phyloP scores from a whole-genome alignment of 371 early-diverging fungal genomes.

The Lichtheimia ornata region DNA sequence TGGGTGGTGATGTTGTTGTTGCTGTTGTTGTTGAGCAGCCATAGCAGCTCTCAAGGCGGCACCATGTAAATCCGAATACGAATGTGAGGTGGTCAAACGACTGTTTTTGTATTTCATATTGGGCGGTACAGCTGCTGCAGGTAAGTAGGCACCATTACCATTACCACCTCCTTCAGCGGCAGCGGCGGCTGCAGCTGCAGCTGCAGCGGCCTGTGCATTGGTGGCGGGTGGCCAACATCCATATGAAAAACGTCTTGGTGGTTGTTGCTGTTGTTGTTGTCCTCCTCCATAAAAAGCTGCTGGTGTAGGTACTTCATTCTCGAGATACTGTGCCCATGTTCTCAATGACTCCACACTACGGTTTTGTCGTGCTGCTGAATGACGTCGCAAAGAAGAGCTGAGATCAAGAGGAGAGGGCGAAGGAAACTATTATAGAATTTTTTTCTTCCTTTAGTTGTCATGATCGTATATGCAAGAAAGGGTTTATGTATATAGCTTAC shows the following conservation, averaged over 20 bases:
- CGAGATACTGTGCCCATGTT: slow-evolving; percentile 51
- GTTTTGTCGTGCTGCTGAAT: slow-evolving; percentile 24
- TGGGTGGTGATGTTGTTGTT: neutral
- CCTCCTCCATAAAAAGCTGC: slow-evolving; percentile 24
- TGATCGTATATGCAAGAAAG: neutral
- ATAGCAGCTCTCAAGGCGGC: slow-evolving; percentile 6
- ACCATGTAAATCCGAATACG: slow-evolving; percentile 29
- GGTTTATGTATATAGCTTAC: slow-evolving; percentile 12
- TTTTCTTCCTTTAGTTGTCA: neutral
- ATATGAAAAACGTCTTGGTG: slow-evolving; percentile 28
- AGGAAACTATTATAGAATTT: slow-evolving; percentile 28
- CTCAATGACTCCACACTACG: slow-evolving; percentile 41
- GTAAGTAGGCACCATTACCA: slow-evolving; percentile 1
- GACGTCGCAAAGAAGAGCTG: slow-evolving; percentile 29
- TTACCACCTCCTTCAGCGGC: slow-evolving; percentile 1
- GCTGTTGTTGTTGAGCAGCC: slow-evolving; percentile 3
- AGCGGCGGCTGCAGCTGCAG: too few species aligned
- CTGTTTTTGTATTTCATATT: slow-evolving; percentile 5
- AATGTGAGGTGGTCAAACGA: slow-evolving; percentile 25
- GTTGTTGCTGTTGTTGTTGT: neutral
- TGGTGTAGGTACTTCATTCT: slow-evolving; percentile 19
- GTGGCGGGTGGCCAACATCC: slow-evolving; percentile 23
- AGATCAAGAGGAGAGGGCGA: slow-evolving; percentile 45
- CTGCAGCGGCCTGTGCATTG: too few species aligned
- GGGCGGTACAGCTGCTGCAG: neutral